These are phyloP conservation scores for Geotrichum histeridarum DNA, from an alignment of 1,139 yeast genomes.

Conservation along the genomic window DNA sequence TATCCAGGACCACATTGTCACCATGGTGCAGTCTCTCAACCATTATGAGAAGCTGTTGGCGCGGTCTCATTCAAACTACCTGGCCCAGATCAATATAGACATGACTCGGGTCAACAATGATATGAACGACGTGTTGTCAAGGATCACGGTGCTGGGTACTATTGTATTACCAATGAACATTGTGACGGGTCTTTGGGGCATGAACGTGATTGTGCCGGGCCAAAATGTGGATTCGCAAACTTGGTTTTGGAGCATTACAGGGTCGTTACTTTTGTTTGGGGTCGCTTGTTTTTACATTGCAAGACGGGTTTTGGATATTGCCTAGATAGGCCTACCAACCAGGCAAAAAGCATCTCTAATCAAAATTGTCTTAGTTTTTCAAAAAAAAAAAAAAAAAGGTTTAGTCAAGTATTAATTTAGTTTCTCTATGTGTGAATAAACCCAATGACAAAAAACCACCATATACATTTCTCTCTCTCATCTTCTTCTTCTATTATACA, in stretches of 20 bases:
- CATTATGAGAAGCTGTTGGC: slow-evolving; percentile 92
- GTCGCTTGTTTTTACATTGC: slow-evolving; percentile 34
- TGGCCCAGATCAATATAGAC: slow-evolving; percentile 94
- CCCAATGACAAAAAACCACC: no score
- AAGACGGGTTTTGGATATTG: slow-evolving; percentile 28
- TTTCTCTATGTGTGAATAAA: background rate
- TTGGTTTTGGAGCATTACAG: slow-evolving; percentile 63
- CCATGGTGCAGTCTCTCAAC: slow-evolving; percentile 90
- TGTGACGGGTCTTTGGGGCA: slow-evolving; percentile 96
- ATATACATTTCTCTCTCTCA: background rate
- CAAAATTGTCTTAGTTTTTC: no score
- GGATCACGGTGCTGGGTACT: slow-evolving; percentile 89
- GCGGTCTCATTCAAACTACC: slow-evolving; percentile 86
- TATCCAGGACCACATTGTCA: slow-evolving; percentile 76
- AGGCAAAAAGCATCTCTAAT: no score
- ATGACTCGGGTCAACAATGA: slow-evolving; percentile 97
- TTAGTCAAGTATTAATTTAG: no score
- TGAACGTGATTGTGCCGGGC: slow-evolving; percentile 96
- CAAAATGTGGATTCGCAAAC: slow-evolving; percentile 59
- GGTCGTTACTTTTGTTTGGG: slow-evolving; percentile 34
- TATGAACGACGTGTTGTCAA: slow-evolving; percentile 91
- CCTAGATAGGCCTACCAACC: no score
- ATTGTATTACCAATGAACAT: slow-evolving; percentile 91
- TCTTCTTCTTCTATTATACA: background rate
- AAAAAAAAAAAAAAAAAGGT: no score